phyloP scores from a whole-genome alignment of 192 early-diverging fungal genomes.

The Coemansia aciculifera region DNA sequence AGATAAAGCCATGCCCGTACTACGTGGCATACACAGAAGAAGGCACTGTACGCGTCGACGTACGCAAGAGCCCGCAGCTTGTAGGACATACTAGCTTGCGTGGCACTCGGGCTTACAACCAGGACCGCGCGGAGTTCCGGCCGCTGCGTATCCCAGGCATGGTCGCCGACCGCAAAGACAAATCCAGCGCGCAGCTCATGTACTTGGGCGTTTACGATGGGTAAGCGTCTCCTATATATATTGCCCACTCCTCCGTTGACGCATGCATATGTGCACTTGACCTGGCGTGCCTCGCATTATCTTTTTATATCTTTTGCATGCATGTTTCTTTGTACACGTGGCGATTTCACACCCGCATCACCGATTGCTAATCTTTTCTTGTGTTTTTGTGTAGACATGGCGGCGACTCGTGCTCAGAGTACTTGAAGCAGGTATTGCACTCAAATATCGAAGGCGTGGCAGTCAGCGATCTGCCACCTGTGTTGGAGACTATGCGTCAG shows the following conservation, averaged over 20 bases:
- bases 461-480: slow-evolving; percentile 20
- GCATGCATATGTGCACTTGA: background rate
- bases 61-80: slow-evolving; percentile 53
- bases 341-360: background rate
- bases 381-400: slow-evolving; percentile 33
- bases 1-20: slow-evolving; percentile 29
- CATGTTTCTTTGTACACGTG: background rate
- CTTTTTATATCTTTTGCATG: background rate
- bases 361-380: background rate
- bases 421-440: slow-evolving; percentile 42
- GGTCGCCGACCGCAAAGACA: slow-evolving; percentile 46
- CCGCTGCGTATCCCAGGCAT: slow-evolving; percentile 53
- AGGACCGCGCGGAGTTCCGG: slow-evolving; percentile 51
- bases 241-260: background rate
- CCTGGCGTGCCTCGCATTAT: background rate
- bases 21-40: slow-evolving; percentile 50
- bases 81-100: slow-evolving; percentile 44
- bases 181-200: slow-evolving; percentile 51
- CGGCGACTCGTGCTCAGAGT: slow-evolving; percentile 49
- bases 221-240: slow-evolving; percentile 18
- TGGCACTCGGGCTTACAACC: slow-evolving; percentile 49
- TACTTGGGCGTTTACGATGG: slow-evolving; percentile 50
- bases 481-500: slow-evolving; percentile 33
- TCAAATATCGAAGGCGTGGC: slow-evolving; percentile 36
- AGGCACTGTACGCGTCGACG: slow-evolving; percentile 50